These are phyloP conservation scores for Capronia coronata DNA, from an alignment of 2,329 filamentous ascomycete species.

Conservation along the genomic window DNA sequence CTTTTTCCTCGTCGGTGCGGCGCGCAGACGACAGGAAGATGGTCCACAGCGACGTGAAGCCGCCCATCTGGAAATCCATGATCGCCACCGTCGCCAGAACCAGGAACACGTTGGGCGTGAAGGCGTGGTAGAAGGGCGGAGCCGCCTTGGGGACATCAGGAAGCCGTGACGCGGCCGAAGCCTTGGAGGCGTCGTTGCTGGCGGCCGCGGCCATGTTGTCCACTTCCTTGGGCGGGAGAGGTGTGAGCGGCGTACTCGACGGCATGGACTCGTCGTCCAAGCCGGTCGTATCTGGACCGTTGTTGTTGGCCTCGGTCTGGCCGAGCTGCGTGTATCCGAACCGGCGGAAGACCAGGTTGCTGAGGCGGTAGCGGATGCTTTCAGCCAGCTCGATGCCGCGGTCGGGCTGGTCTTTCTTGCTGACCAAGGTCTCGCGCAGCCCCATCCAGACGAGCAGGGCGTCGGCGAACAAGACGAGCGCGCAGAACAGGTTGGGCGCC, in stretches of 20 bases:
- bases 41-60: slow-evolving; percentile 71
- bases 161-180: slow-evolving; percentile 1
- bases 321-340: slow-evolving; percentile 22
- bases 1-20: slow-evolving; percentile 39
- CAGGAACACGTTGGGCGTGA: slow-evolving; percentile 51
- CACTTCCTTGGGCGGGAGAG: slow-evolving; percentile 17
- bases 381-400: slow-evolving; percentile 22
- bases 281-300: slow-evolving; percentile 9
- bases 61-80: slow-evolving; percentile 65
- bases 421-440: slow-evolving; percentile 50
- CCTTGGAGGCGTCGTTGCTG: background rate
- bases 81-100: slow-evolving; percentile 59
- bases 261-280: slow-evolving; percentile 16
- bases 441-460: slow-evolving; percentile 54
- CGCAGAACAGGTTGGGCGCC: slow-evolving; percentile 61
- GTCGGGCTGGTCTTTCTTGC: slow-evolving; percentile 30
- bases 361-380: slow-evolving; percentile 17
- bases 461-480: slow-evolving; percentile 51
- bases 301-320: slow-evolving; percentile 3
- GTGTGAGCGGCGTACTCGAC: slow-evolving; percentile 15
- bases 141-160: slow-evolving; percentile 2
- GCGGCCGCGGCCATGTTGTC: slow-evolving; percentile 32
- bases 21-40: slow-evolving; percentile 70
- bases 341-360: slow-evolving; percentile 17
- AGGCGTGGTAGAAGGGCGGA: slow-evolving; percentile 45